phyloP scores from a whole-genome alignment of 2,329 filamentous ascomycete genomes.

The Botrytis medusae region DNA sequence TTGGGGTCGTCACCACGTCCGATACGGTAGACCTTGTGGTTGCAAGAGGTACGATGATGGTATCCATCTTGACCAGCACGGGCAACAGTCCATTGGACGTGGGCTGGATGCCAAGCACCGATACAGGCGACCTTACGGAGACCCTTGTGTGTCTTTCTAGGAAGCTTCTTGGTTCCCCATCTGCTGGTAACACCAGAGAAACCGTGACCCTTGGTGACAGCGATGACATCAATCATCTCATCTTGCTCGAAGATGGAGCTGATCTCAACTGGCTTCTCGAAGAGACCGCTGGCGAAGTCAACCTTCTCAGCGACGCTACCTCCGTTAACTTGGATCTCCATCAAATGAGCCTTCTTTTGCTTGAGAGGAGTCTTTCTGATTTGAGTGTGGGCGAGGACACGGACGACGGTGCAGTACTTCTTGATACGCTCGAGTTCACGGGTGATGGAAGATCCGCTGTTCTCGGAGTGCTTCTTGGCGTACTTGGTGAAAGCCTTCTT shows the following conservation, averaged over 20 bases:
- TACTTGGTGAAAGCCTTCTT: slow-evolving; percentile 99
- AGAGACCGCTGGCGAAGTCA: slow-evolving; percentile 88
- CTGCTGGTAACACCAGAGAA: slow-evolving; percentile 95
- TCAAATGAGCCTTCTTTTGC: slow-evolving; percentile 99
- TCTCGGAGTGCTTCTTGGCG: slow-evolving; percentile 99
- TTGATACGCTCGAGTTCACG: slow-evolving; percentile 99
- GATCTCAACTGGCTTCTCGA: slow-evolving; percentile 98
- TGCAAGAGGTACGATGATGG: slow-evolving; percentile 99
- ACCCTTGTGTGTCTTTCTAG: slow-evolving; percentile 99
- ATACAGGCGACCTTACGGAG: slow-evolving; percentile 99
- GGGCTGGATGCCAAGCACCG: slow-evolving; percentile 99
- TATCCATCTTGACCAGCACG: slow-evolving; percentile 99
- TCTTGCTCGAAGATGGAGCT: slow-evolving; percentile 97
- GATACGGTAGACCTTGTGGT: slow-evolving; percentile 99
- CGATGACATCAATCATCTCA: slow-evolving; percentile 99
- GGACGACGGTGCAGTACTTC: slow-evolving; percentile 99
- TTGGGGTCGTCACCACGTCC: slow-evolving; percentile 88
- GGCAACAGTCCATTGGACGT: slow-evolving; percentile 99
- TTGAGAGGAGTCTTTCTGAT: slow-evolving; percentile 99
- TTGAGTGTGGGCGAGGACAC: slow-evolving; percentile 98
- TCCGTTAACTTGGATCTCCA: slow-evolving; percentile 99
- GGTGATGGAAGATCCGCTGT: slow-evolving; percentile 83
- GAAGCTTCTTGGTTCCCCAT: slow-evolving; percentile 99
- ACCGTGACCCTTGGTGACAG: slow-evolving; percentile 99
- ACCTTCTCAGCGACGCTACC: slow-evolving; percentile 96